phyloP scores from a whole-genome alignment of 441 rosid species.

The Syzygium syzygioides region DNA sequence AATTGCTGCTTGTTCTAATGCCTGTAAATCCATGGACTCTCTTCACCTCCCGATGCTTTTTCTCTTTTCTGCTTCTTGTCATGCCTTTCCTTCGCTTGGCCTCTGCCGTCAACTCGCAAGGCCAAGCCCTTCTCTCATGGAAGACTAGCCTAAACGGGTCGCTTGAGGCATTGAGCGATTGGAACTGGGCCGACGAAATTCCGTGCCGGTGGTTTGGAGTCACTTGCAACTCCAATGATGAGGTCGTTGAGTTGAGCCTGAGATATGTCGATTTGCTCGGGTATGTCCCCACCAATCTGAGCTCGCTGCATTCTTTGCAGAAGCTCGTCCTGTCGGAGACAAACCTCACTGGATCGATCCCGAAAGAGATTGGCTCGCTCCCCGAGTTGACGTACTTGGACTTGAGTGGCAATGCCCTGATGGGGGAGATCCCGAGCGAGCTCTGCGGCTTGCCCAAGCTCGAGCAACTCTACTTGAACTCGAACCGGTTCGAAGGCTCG shows the following conservation, averaged over 20 bases:
- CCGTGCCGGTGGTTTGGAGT: slow-evolving; percentile 59
- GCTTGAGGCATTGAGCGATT: slow-evolving; percentile 24
- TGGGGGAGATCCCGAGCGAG: slow-evolving; percentile 49
- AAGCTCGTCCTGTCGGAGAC: slow-evolving; percentile 44
- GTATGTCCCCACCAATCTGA: slow-evolving; percentile 34
- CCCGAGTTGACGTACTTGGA: slow-evolving; percentile 32
- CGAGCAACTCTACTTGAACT: slow-evolving; percentile 40
- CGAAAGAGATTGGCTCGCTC: slow-evolving; percentile 34
- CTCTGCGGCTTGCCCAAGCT: slow-evolving; percentile 37
- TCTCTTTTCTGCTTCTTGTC: slow-evolving; percentile 11
- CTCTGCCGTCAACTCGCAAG: slow-evolving; percentile 43
- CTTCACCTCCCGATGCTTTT: background rate
- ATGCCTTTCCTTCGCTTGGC: slow-evolving; percentile 4
- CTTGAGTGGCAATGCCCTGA: slow-evolving; percentile 52
- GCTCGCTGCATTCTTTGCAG: slow-evolving; percentile 34
- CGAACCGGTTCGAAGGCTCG: slow-evolving; percentile 44
- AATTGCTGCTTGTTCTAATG: slow-evolving; percentile 28
- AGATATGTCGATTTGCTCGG: slow-evolving; percentile 47
- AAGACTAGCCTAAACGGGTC: slow-evolving; percentile 36
- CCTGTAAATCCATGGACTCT: slow-evolving; percentile 38
- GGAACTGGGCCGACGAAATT: slow-evolving; percentile 30
- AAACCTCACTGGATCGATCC: slow-evolving; percentile 59
- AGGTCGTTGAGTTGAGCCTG: slow-evolving; percentile 39
- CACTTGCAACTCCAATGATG: slow-evolving; percentile 27
- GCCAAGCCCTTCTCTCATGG: slow-evolving; percentile 58